A percentile compares a stretch with the other conserved stretches of the same genome.
phyloP scores from a whole-genome alignment of 2,329 filamentous ascomycete genomes.

The Mollisia scopiformis region DNA sequence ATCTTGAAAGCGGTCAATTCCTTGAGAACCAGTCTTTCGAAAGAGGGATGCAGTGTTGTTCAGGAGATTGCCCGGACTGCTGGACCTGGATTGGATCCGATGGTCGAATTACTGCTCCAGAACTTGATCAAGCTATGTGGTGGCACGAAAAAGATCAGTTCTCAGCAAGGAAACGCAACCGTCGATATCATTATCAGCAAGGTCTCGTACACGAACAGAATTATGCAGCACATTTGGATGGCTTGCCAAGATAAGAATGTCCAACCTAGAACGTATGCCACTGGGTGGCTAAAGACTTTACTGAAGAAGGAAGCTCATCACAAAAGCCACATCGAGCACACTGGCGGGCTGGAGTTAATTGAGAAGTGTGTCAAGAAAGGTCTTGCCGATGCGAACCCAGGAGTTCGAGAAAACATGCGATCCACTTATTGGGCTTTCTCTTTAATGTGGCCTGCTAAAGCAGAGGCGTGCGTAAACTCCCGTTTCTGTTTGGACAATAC shows the following conservation, averaged over 20 bases:
- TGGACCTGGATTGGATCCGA: constrained; percentile 79
- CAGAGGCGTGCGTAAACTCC: constrained; percentile 64
- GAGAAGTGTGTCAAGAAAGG: constrained; percentile 91
- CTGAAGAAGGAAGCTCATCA: constrained; percentile 77
- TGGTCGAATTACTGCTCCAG: constrained; percentile 90
- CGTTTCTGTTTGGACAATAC: constrained; percentile 7
- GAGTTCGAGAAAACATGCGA: constrained; percentile 84
- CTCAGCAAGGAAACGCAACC: constrained; percentile 78
- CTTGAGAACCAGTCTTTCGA: constrained; percentile 85
- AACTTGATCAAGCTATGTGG: constrained; percentile 87
- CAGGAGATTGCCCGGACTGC: constrained; percentile 81
- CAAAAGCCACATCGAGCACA: constrained; percentile 82
- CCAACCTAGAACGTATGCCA: constrained; percentile 77
- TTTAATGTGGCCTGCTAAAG: constrained; percentile 75
- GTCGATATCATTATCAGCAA: constrained; percentile 81
- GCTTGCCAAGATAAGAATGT: constrained; percentile 94
- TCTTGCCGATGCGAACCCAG: constrained; percentile 85
- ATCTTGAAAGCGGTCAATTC: constrained; percentile 86
- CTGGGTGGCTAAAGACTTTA: constrained; percentile 83
- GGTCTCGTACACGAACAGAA: constrained; percentile 76
- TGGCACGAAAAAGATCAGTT: constrained; percentile 89
- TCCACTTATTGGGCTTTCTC: constrained; percentile 86
- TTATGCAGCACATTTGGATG: constrained; percentile 83
- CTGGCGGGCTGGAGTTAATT: constrained; percentile 78
- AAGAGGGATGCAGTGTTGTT: constrained; percentile 80